Base-by-base conservation (phyloP, 345 rosid genomes). In the Dipteronia sinensis region DNA sequence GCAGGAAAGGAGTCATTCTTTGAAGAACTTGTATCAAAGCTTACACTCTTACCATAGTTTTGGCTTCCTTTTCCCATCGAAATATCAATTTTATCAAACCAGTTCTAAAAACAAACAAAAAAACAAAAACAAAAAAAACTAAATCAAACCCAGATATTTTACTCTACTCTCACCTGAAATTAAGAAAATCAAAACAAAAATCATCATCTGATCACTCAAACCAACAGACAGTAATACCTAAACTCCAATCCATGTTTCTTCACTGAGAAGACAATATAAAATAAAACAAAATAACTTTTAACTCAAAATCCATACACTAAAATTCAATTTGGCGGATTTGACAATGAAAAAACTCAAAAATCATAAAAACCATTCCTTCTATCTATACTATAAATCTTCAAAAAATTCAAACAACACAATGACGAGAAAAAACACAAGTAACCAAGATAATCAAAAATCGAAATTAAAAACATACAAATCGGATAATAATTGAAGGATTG, bases 41-140 rank as follows among this genome's bases (percentile, higher is more conserved):
- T 78, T 53, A 81, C 88, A 25, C 67, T 77, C 70, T 83, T 82
- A 13, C 85, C 93, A 53, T 76, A 68, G 16, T 88, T 79, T 72
- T 92, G 77, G 63, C 93, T 88, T 79, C 94, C 95, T 76, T 80
- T 90, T 62, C 91, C 97, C 98, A 91, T 94, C 69, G 74, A 25
- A 23, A 4, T 38, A 71, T 69, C 49, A 85, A 40, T 31, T 78
- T 67, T 75, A 76, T 46, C 42, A 73, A 64, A 66, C 66, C 34
- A 72, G 40, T 46, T 63, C 66, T 38, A 20, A 19, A 61, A 49
- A 68, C 3, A 13, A 8, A 67, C 12, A 31, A 31, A 31, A 31
- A 34, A 34, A n/a, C n/a, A n/a, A n/a, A n/a, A n/a, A n/a, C n/a
- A 31, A 31, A 31, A 47, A 31, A 74, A 1, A 66, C 62, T 42